Percentiles rank a stretch among this genome's conserved stretches.
phyloP scores from a whole-genome alignment of 257 asterid genomes.

The Solanum sejunctum region DNA sequence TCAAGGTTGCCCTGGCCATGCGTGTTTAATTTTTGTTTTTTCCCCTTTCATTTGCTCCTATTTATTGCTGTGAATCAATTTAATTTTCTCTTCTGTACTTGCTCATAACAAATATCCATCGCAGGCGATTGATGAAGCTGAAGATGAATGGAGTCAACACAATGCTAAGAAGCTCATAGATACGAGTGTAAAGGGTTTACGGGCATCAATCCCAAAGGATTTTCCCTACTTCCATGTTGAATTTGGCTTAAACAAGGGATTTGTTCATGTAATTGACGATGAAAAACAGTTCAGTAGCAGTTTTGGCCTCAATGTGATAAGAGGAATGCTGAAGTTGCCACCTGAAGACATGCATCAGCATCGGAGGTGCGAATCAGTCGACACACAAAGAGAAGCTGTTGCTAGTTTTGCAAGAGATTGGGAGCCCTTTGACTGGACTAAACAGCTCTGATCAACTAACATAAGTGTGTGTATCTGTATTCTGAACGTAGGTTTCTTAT shows the following conservation, averaged over 20 bases:
- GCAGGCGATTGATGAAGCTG: constrained; percentile 97
- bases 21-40: background rate
- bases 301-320: constrained; percentile 66
- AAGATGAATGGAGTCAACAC: constrained; percentile 98
- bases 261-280: constrained; percentile 90
- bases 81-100: background rate
- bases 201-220: constrained; percentile 81
- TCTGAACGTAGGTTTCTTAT: background rate
- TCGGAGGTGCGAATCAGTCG: constrained; percentile 54
- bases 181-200: constrained; percentile 74
- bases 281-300: constrained; percentile 63
- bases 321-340: constrained; percentile 73
- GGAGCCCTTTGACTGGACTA: constrained; percentile 90
- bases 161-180: constrained; percentile 91
- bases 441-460: constrained; percentile 26
- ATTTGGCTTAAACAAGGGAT: constrained; percentile 72
- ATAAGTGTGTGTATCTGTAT: background rate
- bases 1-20: background rate
- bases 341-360: constrained; percentile 89
- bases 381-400: constrained; percentile 57
- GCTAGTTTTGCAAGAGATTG: constrained; percentile 52
- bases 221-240: constrained; percentile 96
- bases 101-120: background rate
- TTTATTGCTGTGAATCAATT: background rate
- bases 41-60: background rate